phyloP scores from a whole-genome alignment of 2,329 filamentous ascomycete genomes.

The Fusarium subtropicale region DNA sequence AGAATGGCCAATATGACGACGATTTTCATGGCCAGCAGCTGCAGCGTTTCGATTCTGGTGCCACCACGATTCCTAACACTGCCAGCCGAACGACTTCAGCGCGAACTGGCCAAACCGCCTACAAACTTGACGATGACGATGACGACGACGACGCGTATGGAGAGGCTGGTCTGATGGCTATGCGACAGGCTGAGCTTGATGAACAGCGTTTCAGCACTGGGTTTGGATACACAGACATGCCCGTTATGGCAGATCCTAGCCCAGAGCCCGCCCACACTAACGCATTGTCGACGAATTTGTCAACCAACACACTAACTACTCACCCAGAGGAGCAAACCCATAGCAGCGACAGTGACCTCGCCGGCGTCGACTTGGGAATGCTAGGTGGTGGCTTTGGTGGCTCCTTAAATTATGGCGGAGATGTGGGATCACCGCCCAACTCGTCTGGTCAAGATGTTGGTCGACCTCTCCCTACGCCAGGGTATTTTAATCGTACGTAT shows the following conservation, averaged over 20 bases:
- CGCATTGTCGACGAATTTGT: constrained; percentile 57
- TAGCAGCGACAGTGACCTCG: constrained; percentile 79
- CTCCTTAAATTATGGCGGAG: constrained; percentile 62
- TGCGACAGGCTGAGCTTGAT: constrained; percentile 87
- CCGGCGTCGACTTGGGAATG: constrained; percentile 74
- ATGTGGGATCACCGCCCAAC: constrained; percentile 57
- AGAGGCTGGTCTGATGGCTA: constrained; percentile 82
- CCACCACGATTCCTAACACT: constrained; percentile 56
- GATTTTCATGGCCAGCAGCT: constrained; percentile 57
- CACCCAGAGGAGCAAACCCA: constrained; percentile 61
- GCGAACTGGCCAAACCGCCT: constrained; percentile 35
- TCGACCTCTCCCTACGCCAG: constrained; percentile 62
- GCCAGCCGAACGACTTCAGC: constrained; percentile 41
- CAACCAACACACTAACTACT: constrained; percentile 56
- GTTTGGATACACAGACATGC: constrained; percentile 51
- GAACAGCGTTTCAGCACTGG: constrained; percentile 62
- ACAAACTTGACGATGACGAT: constrained; percentile 59
- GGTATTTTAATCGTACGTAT: constrained; percentile 48
- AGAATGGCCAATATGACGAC: constrained; percentile 62
- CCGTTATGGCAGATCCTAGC: constrained; percentile 44
- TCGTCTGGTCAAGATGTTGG: constrained; percentile 57
- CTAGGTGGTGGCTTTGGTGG: constrained; percentile 78
- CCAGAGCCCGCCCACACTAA: constrained; percentile 41
- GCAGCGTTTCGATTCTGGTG: constrained; percentile 63
- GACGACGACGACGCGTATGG: constrained; percentile 92